A percentile compares a stretch with the other conserved stretches of the same genome.
phyloP scores from a whole-genome alignment of 768 basidiomycete genomes.

The Tephrocybe rancida region DNA sequence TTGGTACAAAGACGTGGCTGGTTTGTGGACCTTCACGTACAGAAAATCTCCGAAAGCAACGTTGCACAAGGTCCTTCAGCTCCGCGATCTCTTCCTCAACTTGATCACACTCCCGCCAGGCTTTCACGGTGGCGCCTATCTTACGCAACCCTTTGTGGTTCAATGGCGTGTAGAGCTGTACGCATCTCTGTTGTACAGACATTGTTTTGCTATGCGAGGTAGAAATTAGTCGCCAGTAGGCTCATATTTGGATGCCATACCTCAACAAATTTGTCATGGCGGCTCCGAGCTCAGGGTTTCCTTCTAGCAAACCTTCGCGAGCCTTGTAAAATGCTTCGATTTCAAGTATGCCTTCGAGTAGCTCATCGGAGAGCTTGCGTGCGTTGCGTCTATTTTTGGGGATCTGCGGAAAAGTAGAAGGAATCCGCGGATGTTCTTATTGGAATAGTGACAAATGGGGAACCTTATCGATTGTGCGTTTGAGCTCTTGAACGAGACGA shows the following conservation, averaged over 20 bases:
- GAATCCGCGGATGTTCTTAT: too few species aligned
- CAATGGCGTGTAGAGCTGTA: background rate
- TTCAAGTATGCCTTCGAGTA: constrained; percentile 6
- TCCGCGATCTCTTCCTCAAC: constrained; percentile 7
- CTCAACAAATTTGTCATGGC: constrained; percentile 1
- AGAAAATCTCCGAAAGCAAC: constrained; percentile 15
- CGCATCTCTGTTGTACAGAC: constrained; percentile 1
- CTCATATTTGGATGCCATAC: background rate
- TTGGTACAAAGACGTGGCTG: background rate
- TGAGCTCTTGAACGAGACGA: constrained; percentile 10
- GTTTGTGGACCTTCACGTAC: constrained; percentile 1
- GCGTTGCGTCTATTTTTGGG: constrained; percentile 11
- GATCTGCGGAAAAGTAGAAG: too few species aligned
- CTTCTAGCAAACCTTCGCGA: constrained; percentile 6
- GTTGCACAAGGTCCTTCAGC: constrained; percentile 12
- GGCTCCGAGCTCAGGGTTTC: constrained; percentile 8
- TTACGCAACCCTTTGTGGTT: constrained; percentile 6
- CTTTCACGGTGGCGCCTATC: constrained; percentile 6
- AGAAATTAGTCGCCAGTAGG: background rate
- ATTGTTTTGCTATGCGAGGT: background rate
- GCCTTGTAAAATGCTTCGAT: constrained; percentile 12
- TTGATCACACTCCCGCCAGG: constrained; percentile 9
- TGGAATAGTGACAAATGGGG: too few species aligned
- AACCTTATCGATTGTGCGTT: constrained; percentile 13
- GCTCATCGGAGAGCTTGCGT: constrained; percentile 10